Conservation (phyloP, 2,329 filamentous ascomycete species). For the Helotiales sp. region DNA sequence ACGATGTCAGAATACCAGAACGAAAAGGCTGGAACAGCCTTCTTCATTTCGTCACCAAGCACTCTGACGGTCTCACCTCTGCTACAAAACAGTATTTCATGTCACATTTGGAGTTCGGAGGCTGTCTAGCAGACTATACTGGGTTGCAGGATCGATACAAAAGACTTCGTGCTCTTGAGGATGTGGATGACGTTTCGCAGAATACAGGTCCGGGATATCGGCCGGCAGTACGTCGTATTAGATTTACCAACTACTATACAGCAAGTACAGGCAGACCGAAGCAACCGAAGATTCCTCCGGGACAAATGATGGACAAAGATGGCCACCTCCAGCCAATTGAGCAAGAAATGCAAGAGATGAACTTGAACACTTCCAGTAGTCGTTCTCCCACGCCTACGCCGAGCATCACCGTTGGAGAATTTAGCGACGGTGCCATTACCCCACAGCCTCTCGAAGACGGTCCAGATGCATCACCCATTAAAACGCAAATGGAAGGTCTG, state of each 20-base stretch:
- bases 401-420: constrained; percentile 46
- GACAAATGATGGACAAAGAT: constrained; percentile 18
- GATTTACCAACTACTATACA: constrained; percentile 91
- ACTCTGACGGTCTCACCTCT: constrained; percentile 64
- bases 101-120: constrained; percentile 81
- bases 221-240: constrained; percentile 51
- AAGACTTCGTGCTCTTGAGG: constrained; percentile 69
- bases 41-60: constrained; percentile 79
- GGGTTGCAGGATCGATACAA: constrained; percentile 71
- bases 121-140: constrained; percentile 74
- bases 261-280: constrained; percentile 75
- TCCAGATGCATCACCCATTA: constrained; percentile 13
- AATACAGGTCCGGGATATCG: constrained; percentile 25
- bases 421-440: constrained; percentile 38
- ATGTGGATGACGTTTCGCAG: constrained; percentile 56
- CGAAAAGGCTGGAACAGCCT: constrained; percentile 68
- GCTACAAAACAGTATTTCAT: constrained; percentile 73
- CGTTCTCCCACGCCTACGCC: constrained; percentile 17
- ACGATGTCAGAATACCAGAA: constrained; percentile 70
- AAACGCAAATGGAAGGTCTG: constrained; percentile 27
- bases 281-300: constrained; percentile 37
- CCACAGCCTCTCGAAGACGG: constrained; percentile 34
- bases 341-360: constrained; percentile 27
- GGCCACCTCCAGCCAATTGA: constrained; percentile 19
- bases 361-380: constrained; percentile 9